A percentile compares a stretch with the other conserved stretches of the same genome.
These are phyloP conservation scores for Saturnispora besseyi DNA, from an alignment of 805 yeast genomes.

Conservation along the genomic window DNA sequence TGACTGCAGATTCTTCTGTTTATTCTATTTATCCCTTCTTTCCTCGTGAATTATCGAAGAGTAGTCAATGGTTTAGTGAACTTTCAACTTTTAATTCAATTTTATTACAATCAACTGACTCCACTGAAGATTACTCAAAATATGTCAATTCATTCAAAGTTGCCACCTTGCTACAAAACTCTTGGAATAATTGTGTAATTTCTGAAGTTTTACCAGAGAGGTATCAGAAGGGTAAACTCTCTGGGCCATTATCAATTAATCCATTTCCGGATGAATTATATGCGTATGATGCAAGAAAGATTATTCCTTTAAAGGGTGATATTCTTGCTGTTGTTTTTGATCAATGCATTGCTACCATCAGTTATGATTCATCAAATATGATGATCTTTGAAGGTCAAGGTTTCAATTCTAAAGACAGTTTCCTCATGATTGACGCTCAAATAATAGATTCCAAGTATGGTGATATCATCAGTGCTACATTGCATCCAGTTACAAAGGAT, in stretches of 20 bases:
- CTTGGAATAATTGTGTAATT: constrained; percentile 2
- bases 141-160: constrained; percentile 20
- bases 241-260: constrained; percentile 44
- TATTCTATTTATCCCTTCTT: constrained; percentile 57
- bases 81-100: constrained; percentile 21
- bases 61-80: constrained; percentile 24
- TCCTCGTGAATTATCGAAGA: constrained; percentile 37
- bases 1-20: constrained; percentile 49
- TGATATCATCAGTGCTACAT: constrained; percentile 10
- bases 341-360: constrained; percentile 17
- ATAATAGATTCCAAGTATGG: constrained; percentile 7
- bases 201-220: constrained; percentile 13
- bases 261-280: constrained; percentile 52
- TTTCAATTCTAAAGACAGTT: constrained; percentile 4
- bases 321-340: constrained; percentile 18
- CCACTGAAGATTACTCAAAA: constrained; percentile 8
- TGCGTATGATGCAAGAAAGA: constrained; percentile 31
- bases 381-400: constrained; percentile 21
- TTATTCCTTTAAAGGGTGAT: constrained; percentile 21
- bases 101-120: constrained; percentile 19
- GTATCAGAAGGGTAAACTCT: constrained; percentile 18
- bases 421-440: constrained; percentile 12
- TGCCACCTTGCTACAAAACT: constrained; percentile 16
- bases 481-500: constrained; percentile 18
- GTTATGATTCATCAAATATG: constrained; percentile 16